phyloP scores from a whole-genome alignment of 2,329 filamentous ascomycete genomes.

The Alternaria angustiovoidea region DNA sequence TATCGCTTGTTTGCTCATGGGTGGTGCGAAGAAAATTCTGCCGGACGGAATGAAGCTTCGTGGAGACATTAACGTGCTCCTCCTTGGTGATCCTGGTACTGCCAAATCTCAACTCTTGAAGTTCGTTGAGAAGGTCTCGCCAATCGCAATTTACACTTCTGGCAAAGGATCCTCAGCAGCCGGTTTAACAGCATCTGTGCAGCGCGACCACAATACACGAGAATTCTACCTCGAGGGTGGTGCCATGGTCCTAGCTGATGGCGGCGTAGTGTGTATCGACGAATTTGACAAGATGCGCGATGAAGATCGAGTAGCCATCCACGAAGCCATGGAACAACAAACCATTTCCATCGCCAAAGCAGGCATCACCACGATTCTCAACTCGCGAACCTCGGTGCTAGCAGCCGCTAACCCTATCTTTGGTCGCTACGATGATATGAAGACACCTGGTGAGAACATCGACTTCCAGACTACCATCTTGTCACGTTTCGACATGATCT shows the following conservation, averaged over 20 bases:
- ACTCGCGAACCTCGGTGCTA: constrained; percentile 91
- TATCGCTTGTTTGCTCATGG: constrained; percentile 90
- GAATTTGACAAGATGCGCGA: constrained; percentile 99
- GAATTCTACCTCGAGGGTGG: constrained; percentile 99
- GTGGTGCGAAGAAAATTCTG: constrained; percentile 96
- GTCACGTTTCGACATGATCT: constrained; percentile 99
- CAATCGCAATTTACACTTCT: constrained; percentile 98
- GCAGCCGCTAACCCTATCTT: constrained; percentile 98
- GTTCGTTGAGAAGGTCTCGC: constrained; percentile 95
- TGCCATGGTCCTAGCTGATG: constrained; percentile 97
- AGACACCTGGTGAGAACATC: constrained; percentile 96
- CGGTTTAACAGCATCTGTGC: constrained; percentile 95
- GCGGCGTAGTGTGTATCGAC: constrained; percentile 97
- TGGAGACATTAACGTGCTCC: constrained; percentile 96
- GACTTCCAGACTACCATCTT: constrained; percentile 99
- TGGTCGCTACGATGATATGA: constrained; percentile 96
- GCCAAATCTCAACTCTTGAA: constrained; percentile 97
- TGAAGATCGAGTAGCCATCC: constrained; percentile 95
- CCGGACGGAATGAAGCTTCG: constrained; percentile 97
- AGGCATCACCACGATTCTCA: constrained; percentile 97
- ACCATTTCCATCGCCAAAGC: constrained; percentile 99
- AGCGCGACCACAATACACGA: constrained; percentile 87
- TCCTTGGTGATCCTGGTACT: constrained; percentile 96
- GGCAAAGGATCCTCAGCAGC: constrained; percentile 97
- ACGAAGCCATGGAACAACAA: constrained; percentile 99